Evolutionary conservation across 2,329 filamentous ascomycete species (phyloP).

Genomic region (Fusarium abutilonis): DNA sequence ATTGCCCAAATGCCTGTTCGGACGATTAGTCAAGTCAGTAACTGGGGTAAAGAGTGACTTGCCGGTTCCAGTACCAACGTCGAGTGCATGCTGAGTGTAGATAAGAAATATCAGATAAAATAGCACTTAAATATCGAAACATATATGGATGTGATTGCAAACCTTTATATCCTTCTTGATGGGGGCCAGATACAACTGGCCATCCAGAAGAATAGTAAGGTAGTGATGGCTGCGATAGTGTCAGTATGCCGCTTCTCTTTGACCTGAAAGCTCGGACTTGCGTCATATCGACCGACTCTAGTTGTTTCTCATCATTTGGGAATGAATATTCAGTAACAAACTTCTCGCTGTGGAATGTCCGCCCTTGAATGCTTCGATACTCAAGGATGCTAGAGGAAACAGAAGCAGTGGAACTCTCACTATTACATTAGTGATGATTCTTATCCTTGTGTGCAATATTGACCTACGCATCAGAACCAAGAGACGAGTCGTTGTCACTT

Average conservation of each 20-base stretch:
- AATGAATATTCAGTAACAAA: slow-evolving; percentile 19
- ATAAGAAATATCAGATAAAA: background rate
- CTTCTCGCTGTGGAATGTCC: slow-evolving; percentile 29
- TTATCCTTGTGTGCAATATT: too few species aligned
- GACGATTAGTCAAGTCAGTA: background rate
- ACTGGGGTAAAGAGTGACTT: rapidly evolving
- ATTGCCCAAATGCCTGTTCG: slow-evolving; percentile 26
- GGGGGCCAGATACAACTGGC: slow-evolving; percentile 11
- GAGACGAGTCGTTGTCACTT: slow-evolving; percentile 2
- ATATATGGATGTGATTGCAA: too few species aligned
- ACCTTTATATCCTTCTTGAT: slow-evolving; percentile 4
- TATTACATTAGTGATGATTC: background rate
- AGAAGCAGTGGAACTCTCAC: slow-evolving; percentile 23
- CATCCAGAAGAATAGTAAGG: slow-evolving; percentile 10
- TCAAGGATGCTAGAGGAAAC: slow-evolving; percentile 21
- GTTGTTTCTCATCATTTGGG: slow-evolving; percentile 21
- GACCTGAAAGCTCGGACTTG: background rate
- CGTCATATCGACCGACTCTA: slow-evolving; percentile 24
- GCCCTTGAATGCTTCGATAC: slow-evolving; percentile 25
- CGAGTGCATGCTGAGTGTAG: slow-evolving; percentile 16
- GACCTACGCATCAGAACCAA: background rate
- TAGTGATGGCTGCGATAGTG: slow-evolving; percentile 5
- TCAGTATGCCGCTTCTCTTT: background rate
- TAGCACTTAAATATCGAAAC: too few species aligned
- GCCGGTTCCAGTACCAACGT: slow-evolving; percentile 28